Percentiles rank a stretch among this genome's conserved stretches.
Evolutionary conservation across 2,329 filamentous ascomycete genomes (phyloP).

Genomic region (Scytalidium sp.): DNA sequence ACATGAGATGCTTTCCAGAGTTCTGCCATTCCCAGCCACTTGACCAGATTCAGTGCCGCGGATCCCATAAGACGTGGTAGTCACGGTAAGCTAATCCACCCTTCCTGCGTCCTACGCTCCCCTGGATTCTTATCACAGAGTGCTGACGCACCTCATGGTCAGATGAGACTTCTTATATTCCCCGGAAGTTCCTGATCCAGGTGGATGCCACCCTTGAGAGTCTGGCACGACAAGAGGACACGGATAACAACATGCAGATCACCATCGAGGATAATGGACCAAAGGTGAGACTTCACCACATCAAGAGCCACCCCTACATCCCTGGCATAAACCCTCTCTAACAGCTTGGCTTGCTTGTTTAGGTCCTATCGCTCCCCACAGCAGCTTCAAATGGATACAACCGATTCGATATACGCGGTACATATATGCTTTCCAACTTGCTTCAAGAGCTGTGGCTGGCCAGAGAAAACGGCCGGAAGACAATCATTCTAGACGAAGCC

Average conservation of each 20-base stretch:
- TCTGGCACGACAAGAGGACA: conserved; percentile 83
- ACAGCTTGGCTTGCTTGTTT: too few relatives aligned
- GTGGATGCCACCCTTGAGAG: conserved; percentile 80
- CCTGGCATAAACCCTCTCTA: too few relatives aligned
- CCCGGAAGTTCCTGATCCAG: conserved; percentile 80
- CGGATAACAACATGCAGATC: conserved; percentile 92
- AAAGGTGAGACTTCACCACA: conserved; percentile 55
- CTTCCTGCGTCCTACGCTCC: conserved; percentile 2
- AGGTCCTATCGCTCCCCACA: conserved; percentile 81
- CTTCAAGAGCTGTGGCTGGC: conserved; percentile 92
- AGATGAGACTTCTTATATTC: conserved; percentile 71
- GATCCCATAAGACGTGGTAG: conserved; percentile 26
- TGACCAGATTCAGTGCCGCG: conserved; percentile 10
- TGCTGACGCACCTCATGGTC: conserved; percentile 10
- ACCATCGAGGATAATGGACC: conserved; percentile 95
- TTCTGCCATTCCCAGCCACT: background rate
- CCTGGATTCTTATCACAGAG: background rate
- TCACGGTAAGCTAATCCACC: conserved; percentile 24
- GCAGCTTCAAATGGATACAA: conserved; percentile 83
- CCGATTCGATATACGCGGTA: conserved; percentile 87
- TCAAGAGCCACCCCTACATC: background rate
- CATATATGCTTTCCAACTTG: conserved; percentile 95
- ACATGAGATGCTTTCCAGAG: conserved; percentile 2
- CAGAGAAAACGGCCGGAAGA: conserved; percentile 83
- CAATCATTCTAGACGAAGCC: conserved; percentile 87